Base-by-base conservation (phyloP, 768 basidiomycete species). In the Rhodotorula paludigena region DNA sequence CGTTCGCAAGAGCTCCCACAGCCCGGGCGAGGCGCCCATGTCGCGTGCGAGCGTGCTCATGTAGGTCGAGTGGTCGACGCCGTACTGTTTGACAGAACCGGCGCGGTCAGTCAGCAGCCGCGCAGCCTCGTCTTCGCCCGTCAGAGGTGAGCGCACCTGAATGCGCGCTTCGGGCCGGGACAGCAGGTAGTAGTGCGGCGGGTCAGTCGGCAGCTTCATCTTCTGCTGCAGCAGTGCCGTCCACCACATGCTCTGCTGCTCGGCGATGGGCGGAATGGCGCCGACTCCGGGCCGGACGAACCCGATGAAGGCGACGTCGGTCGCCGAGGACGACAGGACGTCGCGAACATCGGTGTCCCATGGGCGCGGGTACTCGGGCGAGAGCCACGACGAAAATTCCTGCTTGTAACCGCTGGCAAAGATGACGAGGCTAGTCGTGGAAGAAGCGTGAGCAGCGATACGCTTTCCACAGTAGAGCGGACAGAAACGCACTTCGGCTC, bases 241-340 rank as follows among this genome's bases (percentile, higher is more conserved):
- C 83, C 83, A 85, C 71, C 85, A 83, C 77, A 85, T 82, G 2
- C 80, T 74, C 69, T 86, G 85, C 80, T 84, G 83, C 75, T 86
- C 85, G 1, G 85, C 81, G 56, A 86, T 83, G 21, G 74, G 74
- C 2, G 74, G 74, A 39, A 75, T 75, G 4, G 74, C 69, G 32
- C 79, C 70, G 9, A 80, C 79, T 33, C 79, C 79, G 1, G 79
- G 79, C 18, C 79, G 69, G 1, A 80, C 77, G 63, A 79, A 79
- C 2, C 79, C 79, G 35, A 80, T 73, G 65, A 77, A 79, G 2
- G 74, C 77, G n/a, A 79, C 74, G 30, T 63, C 63, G 14, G 67
- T 57, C 5, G 53, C 28, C 0, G 45, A 15, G 23, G 62, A 58
- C 48, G 28, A 45, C 23, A 60, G 28, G 45, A 84, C 74, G 72